phyloP scores from a whole-genome alignment of 805 yeast species.

The Hanseniaspora meyeri region DNA sequence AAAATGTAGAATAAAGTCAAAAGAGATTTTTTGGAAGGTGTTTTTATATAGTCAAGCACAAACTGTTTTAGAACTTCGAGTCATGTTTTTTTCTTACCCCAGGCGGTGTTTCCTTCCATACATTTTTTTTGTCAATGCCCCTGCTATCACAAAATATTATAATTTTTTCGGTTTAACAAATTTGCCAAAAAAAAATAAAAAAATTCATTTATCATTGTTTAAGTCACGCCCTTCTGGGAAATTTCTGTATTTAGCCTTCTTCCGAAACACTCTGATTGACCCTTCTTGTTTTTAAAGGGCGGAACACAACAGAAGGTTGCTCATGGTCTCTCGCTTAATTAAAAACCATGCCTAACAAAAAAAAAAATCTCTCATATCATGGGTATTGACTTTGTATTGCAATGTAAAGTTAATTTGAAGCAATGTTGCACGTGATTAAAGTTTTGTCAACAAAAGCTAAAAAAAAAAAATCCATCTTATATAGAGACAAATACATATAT shows the following conservation, averaged over 20 bases:
- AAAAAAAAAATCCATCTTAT: no score
- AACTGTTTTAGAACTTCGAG: neutral
- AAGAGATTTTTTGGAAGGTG: neutral
- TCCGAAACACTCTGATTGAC: neutral
- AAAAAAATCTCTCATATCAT: no score
- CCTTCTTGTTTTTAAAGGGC: neutral
- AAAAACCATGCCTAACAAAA: no score
- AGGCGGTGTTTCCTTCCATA: neutral
- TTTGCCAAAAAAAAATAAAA: neutral
- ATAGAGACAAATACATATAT: no score
- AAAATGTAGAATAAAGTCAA: neutral
- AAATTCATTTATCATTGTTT: neutral
- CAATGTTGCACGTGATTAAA: no score
- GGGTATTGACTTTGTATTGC: no score
- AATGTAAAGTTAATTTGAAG: no score
- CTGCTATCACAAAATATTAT: neutral
- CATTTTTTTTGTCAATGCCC: neutral
- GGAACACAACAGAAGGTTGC: neutral
- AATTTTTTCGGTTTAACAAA: conserved; percentile 1
- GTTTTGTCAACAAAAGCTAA: no score
- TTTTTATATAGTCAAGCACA: neutral
- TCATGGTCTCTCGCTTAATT: neutral
- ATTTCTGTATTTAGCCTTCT: neutral
- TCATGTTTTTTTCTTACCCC: no score
- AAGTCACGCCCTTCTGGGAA: neutral